These are phyloP conservation scores for Ganoderma lucidum DNA, from an alignment of 1,284 basidiomycete species.

Conservation along the genomic window DNA sequence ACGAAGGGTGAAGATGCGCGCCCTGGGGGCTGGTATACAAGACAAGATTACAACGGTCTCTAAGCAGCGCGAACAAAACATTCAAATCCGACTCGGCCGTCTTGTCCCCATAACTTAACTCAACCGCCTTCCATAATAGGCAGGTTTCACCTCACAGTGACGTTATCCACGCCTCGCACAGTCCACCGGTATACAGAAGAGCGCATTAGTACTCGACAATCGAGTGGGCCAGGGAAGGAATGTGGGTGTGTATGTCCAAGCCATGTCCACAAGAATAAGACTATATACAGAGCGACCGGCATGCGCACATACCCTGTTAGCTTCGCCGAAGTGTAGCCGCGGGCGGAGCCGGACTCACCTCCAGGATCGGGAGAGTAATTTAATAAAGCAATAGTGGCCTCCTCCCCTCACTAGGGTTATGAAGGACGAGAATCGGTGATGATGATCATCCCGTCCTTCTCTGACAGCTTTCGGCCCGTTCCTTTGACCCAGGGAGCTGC, in stretches of 20 bases:
- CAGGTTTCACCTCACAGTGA: constrained; percentile 15
- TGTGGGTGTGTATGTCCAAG: constrained; percentile 19
- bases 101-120: constrained; percentile 24
- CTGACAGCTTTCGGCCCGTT: constrained; percentile 34
- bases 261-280: constrained; percentile 11
- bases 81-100: constrained; percentile 4
- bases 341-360: constrained; percentile 15
- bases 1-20: constrained; percentile 36
- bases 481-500: constrained; percentile 45
- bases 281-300: constrained; percentile 22
- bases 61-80: neutral
- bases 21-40: constrained; percentile 35
- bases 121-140: constrained; percentile 34
- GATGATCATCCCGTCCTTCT: constrained; percentile 37
- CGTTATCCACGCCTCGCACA: constrained; percentile 7
- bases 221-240: constrained; percentile 17
- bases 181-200: constrained; percentile 27
- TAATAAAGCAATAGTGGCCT: neutral
- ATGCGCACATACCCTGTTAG: neutral
- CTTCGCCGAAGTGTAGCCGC: neutral
- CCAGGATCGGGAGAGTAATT: constrained; percentile 20
- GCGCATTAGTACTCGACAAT: constrained; percentile 4
- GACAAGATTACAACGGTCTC: constrained; percentile 26
- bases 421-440: constrained; percentile 29
- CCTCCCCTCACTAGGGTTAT: neutral